Conservation (phyloP, 1,139 yeast genomes). For the Zygosaccharomyces pseudobailii region DNA sequence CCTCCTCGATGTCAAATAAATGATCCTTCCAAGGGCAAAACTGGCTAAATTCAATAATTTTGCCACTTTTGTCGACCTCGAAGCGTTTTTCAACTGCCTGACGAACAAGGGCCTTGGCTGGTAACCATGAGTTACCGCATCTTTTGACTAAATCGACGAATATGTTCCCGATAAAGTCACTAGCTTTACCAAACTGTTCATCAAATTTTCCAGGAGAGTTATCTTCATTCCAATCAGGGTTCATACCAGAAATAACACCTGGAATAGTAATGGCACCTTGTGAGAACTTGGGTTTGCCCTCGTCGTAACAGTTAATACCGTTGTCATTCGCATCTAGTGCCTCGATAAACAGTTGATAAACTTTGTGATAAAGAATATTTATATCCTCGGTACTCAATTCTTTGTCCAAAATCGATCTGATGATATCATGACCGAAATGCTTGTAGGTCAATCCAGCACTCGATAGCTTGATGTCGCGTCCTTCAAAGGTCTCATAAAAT, state of each 20-base stretch:
- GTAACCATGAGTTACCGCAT: slow-evolving; percentile 85
- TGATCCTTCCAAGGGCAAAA: slow-evolving; percentile 97
- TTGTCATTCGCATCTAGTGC: slow-evolving; percentile 95
- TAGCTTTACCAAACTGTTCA: slow-evolving; percentile 61
- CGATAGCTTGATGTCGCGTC: slow-evolving; percentile 66
- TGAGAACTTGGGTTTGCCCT: slow-evolving; percentile 43
- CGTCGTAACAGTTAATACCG: slow-evolving; percentile 73
- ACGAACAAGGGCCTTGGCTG: slow-evolving; percentile 75
- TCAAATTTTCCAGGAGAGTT: slow-evolving; percentile 66
- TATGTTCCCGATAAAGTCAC: slow-evolving; percentile 76
- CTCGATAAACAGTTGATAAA: slow-evolving; percentile 83
- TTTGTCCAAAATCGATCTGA: slow-evolving; percentile 42
- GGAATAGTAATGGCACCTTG: slow-evolving; percentile 69
- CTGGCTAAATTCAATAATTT: slow-evolving; percentile 62
- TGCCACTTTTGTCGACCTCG: slow-evolving; percentile 57
- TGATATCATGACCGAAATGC: slow-evolving; percentile 84
- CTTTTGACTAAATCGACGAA: slow-evolving; percentile 64
- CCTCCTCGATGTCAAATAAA: slow-evolving; percentile 67
- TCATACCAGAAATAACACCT: slow-evolving; percentile 68
- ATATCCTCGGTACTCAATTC: slow-evolving; percentile 40
- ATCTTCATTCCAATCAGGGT: slow-evolving; percentile 76
- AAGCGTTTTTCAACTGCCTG: slow-evolving; percentile 58
- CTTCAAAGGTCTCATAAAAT: slow-evolving; percentile 61
- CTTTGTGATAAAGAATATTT: slow-evolving; percentile 62
- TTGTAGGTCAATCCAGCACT: slow-evolving; percentile 93